Base-by-base conservation (phyloP, 2,329 filamentous ascomycete genomes). In the Sclerotinia borealis region DNA sequence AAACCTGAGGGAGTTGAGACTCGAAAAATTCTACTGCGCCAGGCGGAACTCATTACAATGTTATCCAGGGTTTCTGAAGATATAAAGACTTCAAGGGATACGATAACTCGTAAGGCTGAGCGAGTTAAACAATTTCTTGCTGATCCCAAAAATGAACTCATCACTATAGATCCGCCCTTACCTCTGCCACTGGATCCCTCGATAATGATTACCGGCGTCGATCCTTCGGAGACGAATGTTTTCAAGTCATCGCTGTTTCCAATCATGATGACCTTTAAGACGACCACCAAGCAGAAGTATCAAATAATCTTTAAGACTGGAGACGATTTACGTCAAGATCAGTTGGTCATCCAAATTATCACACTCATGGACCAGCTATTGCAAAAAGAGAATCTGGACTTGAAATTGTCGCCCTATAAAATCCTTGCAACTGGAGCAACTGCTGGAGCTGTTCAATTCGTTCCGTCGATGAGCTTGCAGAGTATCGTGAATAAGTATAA, bases 291-390 rank as follows among this genome's bases (percentile, higher is more conserved):
- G 9, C 83, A 83, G 45, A 89, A 88, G 65, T 99, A 98, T 73
- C 89, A 93, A 11, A 90, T 99, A 67, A 89, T 98, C 60, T 99
- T 99, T 84, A 99, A 99, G 76, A 92, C 92, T 1, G 95, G 95
- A 41, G 95, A 99, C 74, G 95, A 99, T 74, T 81, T 99, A 59
- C 90, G 95, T 17, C 95, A 99, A 76, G 95, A 99, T 73, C 95
- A 99, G 74, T 85, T 99, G 2, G 93, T 99, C 41, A 96, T 99
- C 61, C 95, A 91, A 72, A 98, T 98, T 72, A 97, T 99, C 75
- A 96, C 92, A 0, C 83, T 99, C 19, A 99, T 99, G 95, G 95
- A 99, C 72, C 91, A 93, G 64, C 85, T 99, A 1, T 83, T 99
- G 5, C 91, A 91, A 65, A 97, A 98, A 73, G 95, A 99, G 74